Evolutionary conservation across 23 red algal genomes (phyloP).

Genomic region (Gracilariopsis chorda): DNA sequence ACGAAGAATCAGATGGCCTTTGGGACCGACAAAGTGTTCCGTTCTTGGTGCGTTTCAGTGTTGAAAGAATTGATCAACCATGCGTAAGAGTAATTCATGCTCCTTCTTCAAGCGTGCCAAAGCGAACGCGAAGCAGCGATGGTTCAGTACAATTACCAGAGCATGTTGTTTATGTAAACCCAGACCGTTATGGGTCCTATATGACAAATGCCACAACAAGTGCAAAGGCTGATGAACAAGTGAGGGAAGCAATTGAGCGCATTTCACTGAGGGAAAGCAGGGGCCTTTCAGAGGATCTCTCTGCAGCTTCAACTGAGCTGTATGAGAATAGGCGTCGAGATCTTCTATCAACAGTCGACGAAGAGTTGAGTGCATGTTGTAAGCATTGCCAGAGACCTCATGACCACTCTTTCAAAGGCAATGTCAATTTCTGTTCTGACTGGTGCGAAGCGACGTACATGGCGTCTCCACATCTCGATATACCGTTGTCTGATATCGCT

Average conservation of each 20-base stretch:
- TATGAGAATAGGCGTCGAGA: conserved; percentile 18
- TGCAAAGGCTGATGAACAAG: neutral
- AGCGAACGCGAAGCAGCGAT: neutral
- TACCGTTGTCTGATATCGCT: neutral
- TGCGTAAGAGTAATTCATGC: neutral
- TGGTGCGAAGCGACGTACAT: conserved; percentile 40
- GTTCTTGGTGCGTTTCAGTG: neutral
- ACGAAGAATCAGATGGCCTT: neutral
- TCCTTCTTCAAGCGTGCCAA: neutral
- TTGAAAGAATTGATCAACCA: neutral
- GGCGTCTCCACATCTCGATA: neutral
- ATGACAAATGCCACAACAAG: neutral
- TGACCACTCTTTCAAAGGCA: neutral
- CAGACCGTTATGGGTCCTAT: neutral
- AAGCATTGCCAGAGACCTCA: conserved; percentile 31
- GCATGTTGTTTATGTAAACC: conserved; percentile 5
- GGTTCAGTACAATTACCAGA: neutral
- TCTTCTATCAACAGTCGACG: neutral
- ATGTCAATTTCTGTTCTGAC: conserved; percentile 34
- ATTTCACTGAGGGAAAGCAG: neutral
- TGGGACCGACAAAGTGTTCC: neutral
- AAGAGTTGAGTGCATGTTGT: conserved; percentile 31
- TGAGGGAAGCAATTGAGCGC: conserved; percentile 2
- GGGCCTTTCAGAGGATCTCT: neutral
- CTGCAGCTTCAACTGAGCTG: neutral